These are phyloP conservation scores for Danielia oregonensis DNA, from an alignment of 805 yeast species.

Conservation along the genomic window DNA sequence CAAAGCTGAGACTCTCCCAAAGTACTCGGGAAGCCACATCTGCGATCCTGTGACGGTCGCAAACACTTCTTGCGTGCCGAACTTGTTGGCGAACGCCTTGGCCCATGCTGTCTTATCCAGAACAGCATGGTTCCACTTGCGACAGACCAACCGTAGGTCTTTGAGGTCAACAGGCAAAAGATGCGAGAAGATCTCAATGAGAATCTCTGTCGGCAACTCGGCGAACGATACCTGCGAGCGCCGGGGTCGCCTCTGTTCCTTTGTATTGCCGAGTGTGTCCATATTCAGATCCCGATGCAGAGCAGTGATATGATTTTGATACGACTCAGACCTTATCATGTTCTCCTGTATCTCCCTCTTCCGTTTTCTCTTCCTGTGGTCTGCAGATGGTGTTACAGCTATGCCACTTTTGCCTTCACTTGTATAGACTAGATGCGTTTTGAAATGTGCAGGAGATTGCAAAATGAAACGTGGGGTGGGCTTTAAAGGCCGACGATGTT, in stretches of 20 bases:
- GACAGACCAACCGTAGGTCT: conserved; percentile 43
- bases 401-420: no score
- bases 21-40: conserved; percentile 48
- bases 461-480: no score
- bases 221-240: conserved; percentile 14
- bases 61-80: conserved; percentile 34
- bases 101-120: conserved; percentile 47
- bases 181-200: conserved; percentile 42
- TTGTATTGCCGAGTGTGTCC: conserved; percentile 23
- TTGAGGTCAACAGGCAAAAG: conserved; percentile 44
- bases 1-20: conserved; percentile 30
- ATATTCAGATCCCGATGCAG: conserved; percentile 9
- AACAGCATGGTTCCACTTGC: conserved; percentile 43
- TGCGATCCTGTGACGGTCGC: conserved; percentile 42
- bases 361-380: no score
- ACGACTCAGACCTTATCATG: no score
- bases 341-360: no score
- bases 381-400: no score
- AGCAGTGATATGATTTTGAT: no score
- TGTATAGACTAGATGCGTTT: no score
- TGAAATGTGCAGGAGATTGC: no score
- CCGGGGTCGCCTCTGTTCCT: conserved; percentile 3
- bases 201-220: conserved; percentile 46
- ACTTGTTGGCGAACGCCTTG: conserved; percentile 38
- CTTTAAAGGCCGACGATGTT: no score